Conservation (phyloP, 2,329 filamentous ascomycete species). For the Escovopsis weberi region DNA sequence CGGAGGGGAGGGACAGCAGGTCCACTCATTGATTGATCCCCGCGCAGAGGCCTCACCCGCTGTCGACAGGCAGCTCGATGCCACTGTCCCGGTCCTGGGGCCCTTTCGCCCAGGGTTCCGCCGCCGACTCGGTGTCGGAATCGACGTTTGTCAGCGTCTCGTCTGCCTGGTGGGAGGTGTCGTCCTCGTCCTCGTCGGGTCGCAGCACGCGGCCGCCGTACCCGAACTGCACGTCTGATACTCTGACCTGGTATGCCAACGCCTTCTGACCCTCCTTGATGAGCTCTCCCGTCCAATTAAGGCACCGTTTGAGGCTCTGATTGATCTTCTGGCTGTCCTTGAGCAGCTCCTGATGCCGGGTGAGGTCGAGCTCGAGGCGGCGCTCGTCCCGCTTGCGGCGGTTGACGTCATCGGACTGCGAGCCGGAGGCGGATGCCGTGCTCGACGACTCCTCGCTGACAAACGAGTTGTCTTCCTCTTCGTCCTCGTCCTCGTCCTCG, state of each 20-base stretch:
- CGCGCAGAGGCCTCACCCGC: slow-evolving; percentile 12
- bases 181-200: slow-evolving; percentile 44
- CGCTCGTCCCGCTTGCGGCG: slow-evolving; percentile 65
- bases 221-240: slow-evolving; percentile 59
- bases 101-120: slow-evolving; percentile 22
- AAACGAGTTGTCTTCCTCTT: slow-evolving; percentile 31
- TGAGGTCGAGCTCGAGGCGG: slow-evolving; percentile 68
- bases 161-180: slow-evolving; percentile 9
- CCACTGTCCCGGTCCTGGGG: slow-evolving; percentile 38
- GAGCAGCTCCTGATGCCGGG: slow-evolving; percentile 77
- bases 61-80: slow-evolving; percentile 31
- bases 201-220: slow-evolving; percentile 60
- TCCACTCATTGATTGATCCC: no score
- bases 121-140: not conserved
- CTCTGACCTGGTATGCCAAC: slow-evolving; percentile 64
- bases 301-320: slow-evolving; percentile 77
- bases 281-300: slow-evolving; percentile 78
- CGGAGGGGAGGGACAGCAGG: not conserved
- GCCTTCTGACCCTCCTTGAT: slow-evolving; percentile 83
- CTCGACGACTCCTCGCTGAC: slow-evolving; percentile 38
- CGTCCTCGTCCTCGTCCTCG: slow-evolving; percentile 28
- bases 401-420: slow-evolving; percentile 26
- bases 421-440: slow-evolving; percentile 20
- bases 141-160: slow-evolving; percentile 12
- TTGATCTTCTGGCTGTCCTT: slow-evolving; percentile 91